Evolutionary conservation across 768 basidiomycete genomes (phyloP), one percentile per base, ranked within the genome.

Genomic region (Rhizopogon vinicolor): DNA sequence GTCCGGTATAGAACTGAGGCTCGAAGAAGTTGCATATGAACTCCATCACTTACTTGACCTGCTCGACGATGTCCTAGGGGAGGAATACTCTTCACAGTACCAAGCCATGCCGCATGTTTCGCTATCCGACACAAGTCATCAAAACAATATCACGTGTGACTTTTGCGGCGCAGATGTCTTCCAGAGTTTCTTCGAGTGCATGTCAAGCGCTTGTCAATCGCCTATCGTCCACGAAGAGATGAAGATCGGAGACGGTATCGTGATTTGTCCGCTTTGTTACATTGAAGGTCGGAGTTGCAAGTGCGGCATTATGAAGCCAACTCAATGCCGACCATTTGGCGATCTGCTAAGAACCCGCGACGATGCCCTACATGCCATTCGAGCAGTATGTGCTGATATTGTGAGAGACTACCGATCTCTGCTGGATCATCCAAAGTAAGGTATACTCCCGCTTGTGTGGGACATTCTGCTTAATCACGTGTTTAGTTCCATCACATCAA

Each of bases 161-260:
- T 92, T 90, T 65, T 93, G 91, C 62, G 85, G 83, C 16, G 81
- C 80, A 3, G 91, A 93, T 62, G 80, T 93, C 56, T 93, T 92
- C 60, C 85, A 90, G 59, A 85, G 86, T 57, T 91, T 85, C 65
- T 88, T 93, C 58, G 84, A 88, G 65, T 93, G 91, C 63, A 63
- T 65, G 1, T 56, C 60, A 1, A 88, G 89, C 61, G 68, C 71
- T 56, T 44, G 60, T n/a, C 25, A 55, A 6, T 48, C 57, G 41
- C 53, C 62, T 25, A 45, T 3, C 28, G 57, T 60, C 7, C 12
- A 41, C 10, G 59, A 49, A 41, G 45, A 67, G 46, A 40, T 67
- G 10, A 62, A 55, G 16, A 61, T 63, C 10, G 78, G 78, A 1
- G 75, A 76, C 56, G 79, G 77, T 12, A 71, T 82, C 54, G 67